Conservation (phyloP, 768 basidiomycete species). For the Xanthoconium stramineum region DNA sequence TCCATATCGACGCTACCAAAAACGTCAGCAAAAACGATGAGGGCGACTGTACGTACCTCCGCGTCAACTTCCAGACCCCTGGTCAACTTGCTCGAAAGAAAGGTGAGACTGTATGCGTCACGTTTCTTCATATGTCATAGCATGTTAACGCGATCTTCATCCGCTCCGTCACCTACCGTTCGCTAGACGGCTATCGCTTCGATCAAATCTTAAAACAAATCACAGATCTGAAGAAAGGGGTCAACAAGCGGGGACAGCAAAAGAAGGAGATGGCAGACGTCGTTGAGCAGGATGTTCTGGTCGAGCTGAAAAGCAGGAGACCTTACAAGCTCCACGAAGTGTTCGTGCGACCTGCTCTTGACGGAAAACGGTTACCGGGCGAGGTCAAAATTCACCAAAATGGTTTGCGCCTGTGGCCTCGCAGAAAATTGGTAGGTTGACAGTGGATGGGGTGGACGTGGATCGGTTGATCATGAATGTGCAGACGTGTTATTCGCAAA, state of each 20-base stretch:
- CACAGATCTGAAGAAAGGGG: too few species aligned
- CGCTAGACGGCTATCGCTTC: constrained; percentile 92
- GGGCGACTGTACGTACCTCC: constrained; percentile 88
- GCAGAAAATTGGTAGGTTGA: constrained; percentile 80
- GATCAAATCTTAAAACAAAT: too few species aligned
- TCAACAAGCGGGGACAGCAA: too few species aligned
- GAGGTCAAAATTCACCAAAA: constrained; percentile 98
- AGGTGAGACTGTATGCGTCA: constrained; percentile 75
- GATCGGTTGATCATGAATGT: constrained; percentile 3
- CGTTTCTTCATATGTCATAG: not conserved
- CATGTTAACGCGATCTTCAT: constrained; percentile 76
- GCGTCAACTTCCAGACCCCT: constrained; percentile 99
- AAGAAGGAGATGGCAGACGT: constrained; percentile 98
- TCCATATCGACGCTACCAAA: constrained; percentile 99
- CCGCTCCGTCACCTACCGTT: constrained; percentile 92
- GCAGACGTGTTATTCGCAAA: constrained; percentile 93
- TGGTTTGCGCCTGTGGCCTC: constrained; percentile 85
- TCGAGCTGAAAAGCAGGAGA: constrained; percentile 85
- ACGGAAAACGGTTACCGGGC: constrained; percentile 94
- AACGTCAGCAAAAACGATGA: constrained; percentile 96
- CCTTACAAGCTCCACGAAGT: constrained; percentile 84
- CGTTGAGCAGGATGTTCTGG: constrained; percentile 86
- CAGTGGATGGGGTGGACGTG: not conserved
- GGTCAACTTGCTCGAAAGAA: constrained; percentile 98
- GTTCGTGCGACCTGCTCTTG: constrained; percentile 88